These are phyloP conservation scores for Colletotrichum lindemuthianum DNA, from an alignment of 2,329 filamentous ascomycete species.

Conservation along the genomic window DNA sequence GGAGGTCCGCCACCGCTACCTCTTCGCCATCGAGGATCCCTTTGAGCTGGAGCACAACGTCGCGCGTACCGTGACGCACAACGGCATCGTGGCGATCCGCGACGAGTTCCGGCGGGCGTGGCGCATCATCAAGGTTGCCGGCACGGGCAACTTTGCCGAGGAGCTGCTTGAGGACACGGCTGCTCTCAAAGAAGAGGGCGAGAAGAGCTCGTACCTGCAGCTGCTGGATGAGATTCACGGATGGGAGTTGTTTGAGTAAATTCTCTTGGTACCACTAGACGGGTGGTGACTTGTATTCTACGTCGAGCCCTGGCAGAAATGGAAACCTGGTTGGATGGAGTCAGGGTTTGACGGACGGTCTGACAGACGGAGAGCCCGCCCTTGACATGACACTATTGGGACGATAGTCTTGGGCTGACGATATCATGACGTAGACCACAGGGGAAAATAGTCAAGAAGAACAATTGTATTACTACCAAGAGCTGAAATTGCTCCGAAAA, in stretches of 20 bases:
- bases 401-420: neutral
- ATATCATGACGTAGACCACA: constrained; percentile 15
- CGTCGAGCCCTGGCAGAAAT: too few relatives aligned
- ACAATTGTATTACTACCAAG: constrained; percentile 21
- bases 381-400: too few relatives aligned
- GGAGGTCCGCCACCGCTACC: constrained; percentile 81
- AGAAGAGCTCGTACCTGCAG: constrained; percentile 47
- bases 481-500: too few relatives aligned
- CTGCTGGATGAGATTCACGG: constrained; percentile 55
- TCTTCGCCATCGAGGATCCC: constrained; percentile 92
- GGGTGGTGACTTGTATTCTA: too few relatives aligned
- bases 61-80: constrained; percentile 84
- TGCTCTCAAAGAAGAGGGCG: constrained; percentile 44
- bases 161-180: constrained; percentile 64
- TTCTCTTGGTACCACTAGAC: too few relatives aligned
- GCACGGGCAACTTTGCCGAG: constrained; percentile 54
- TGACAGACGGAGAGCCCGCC: too few relatives aligned
- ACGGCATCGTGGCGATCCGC: constrained; percentile 82
- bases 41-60: constrained; percentile 92
- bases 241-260: constrained; percentile 34
- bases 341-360: too few relatives aligned
- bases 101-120: constrained; percentile 87
- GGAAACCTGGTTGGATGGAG: too few relatives aligned
- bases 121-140: constrained; percentile 70
- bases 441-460: neutral